Conservation (phyloP, 2,329 filamentous ascomycete genomes). For the Berkeleyomyces basicola region DNA sequence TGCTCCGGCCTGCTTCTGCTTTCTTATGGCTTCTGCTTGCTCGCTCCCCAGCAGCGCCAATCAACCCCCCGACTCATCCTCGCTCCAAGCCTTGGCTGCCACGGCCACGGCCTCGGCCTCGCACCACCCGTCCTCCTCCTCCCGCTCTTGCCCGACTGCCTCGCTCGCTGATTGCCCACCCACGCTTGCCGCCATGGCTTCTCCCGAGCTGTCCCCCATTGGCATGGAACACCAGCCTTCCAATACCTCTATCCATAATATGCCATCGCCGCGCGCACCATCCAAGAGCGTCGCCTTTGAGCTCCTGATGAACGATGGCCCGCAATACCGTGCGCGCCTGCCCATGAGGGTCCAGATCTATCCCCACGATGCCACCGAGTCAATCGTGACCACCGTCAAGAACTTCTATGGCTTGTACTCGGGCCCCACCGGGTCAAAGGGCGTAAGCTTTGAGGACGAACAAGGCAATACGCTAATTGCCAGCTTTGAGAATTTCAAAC, state of each 20-base stretch:
- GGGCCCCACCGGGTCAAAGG: slow-evolving; percentile 48
- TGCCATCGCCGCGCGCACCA: slow-evolving; percentile 5
- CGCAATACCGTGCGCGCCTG: slow-evolving; percentile 54
- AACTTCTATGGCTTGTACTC: slow-evolving; percentile 97
- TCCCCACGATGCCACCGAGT: slow-evolving; percentile 90
- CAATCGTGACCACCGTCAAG: slow-evolving; percentile 94
- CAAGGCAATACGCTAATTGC: slow-evolving; percentile 83
- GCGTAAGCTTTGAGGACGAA: slow-evolving; percentile 89
- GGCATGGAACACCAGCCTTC: slow-evolving; percentile 4
- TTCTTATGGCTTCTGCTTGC: slow-evolving; percentile 12
- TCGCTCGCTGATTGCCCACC: background rate
- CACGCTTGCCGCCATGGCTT: slow-evolving; percentile 5
- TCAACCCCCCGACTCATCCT: slow-evolving; percentile 6
- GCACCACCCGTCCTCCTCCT: slow-evolving; percentile 3
- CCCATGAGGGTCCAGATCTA: slow-evolving; percentile 85
- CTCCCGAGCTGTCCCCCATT: slow-evolving; percentile 9
- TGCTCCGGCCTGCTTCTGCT: background rate
- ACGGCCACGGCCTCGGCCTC: slow-evolving; percentile 1
- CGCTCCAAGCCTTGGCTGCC: slow-evolving; percentile 7
- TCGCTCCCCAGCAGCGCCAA: slow-evolving; percentile 7
- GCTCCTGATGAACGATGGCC: slow-evolving; percentile 50
- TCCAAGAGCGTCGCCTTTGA: slow-evolving; percentile 67
- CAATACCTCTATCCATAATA: slow-evolving; percentile 2
- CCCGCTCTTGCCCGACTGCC: background rate
- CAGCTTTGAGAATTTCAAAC: slow-evolving; percentile 83